phyloP scores from a whole-genome alignment of 1,139 yeast genomes.

The Tardiomyces digboiensis region DNA sequence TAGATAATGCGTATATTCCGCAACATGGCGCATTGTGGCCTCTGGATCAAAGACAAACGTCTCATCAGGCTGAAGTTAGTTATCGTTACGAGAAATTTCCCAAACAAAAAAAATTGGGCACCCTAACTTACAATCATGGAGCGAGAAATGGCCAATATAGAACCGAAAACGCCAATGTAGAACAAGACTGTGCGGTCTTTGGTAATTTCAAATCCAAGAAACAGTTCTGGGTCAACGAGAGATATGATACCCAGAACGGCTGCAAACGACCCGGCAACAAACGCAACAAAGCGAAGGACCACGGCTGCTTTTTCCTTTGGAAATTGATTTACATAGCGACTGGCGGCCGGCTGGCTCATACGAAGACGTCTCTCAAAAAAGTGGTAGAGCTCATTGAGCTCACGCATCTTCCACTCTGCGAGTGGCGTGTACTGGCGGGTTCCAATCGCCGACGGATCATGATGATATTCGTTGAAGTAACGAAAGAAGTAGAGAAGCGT shows the following conservation, averaged over 20 bases:
- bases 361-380: conserved; percentile 71
- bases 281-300: conserved; percentile 56
- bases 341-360: conserved; percentile 70
- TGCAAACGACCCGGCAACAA: conserved; percentile 80
- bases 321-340: conserved; percentile 78
- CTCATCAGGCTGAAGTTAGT: too few species aligned
- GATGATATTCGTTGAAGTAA: conserved; percentile 86
- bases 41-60: conserved; percentile 83
- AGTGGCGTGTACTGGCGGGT: conserved; percentile 87
- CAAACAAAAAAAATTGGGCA: too few species aligned
- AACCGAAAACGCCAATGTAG: conserved; percentile 80
- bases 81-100: too few species aligned
- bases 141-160: conserved; percentile 66
- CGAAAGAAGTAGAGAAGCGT: conserved; percentile 76
- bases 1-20: conserved; percentile 81
- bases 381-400: conserved; percentile 87
- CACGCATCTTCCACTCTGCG: conserved; percentile 94
- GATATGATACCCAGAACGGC: conserved; percentile 82
- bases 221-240: conserved; percentile 84
- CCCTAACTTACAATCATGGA: conserved; percentile 42
- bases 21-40: conserved; percentile 63
- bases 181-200: conserved; percentile 74
- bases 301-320: conserved; percentile 75
- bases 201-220: conserved; percentile 81
- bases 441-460: conserved; percentile 78